These are phyloP conservation scores for Amaranthus palmeri DNA, from an alignment of 148 eudicot species.

Conservation along the genomic window DNA sequence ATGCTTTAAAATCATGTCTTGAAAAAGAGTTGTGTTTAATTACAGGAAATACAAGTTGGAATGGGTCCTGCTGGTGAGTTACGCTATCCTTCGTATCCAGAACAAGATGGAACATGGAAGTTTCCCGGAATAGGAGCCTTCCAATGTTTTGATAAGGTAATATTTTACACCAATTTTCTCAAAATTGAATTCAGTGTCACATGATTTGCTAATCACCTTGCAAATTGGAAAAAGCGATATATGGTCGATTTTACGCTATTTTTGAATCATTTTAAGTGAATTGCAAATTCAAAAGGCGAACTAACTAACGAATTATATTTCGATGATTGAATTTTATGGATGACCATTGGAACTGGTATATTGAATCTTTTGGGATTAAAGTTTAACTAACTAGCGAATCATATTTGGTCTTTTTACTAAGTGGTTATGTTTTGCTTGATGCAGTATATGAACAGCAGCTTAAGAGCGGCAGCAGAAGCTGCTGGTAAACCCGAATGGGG, in stretches of 20 bases:
- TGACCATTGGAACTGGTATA: too few relatives aligned
- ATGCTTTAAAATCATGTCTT: neutral
- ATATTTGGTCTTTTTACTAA: neutral
- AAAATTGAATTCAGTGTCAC: too few relatives aligned
- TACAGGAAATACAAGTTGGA: conserved; percentile 96
- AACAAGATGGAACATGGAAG: conserved; percentile 85
- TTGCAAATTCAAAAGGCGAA: too few relatives aligned
- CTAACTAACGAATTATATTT: too few relatives aligned
- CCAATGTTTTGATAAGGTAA: conserved; percentile 93
- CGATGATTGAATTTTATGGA: too few relatives aligned
- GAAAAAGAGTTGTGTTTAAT: neutral
- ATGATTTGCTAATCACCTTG: too few relatives aligned
- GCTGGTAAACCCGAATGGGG: conserved; percentile 93
- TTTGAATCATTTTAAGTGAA: neutral
- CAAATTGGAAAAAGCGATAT: too few relatives aligned
- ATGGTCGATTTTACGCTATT: too few relatives aligned
- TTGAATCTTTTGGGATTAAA: too few relatives aligned
- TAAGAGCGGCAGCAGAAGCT: conserved; percentile 86
- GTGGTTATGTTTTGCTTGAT: conserved; percentile 5
- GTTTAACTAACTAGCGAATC: too few relatives aligned
- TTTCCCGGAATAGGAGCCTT: conserved; percentile 98
- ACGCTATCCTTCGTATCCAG: conserved; percentile 95
- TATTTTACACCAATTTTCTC: too few relatives aligned
- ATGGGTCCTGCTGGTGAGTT: conserved; percentile 99
- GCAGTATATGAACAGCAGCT: conserved; percentile 82